Evolutionary conservation across 306 rosid genomes (phyloP).

Genomic region (Nissolia schottii): DNA sequence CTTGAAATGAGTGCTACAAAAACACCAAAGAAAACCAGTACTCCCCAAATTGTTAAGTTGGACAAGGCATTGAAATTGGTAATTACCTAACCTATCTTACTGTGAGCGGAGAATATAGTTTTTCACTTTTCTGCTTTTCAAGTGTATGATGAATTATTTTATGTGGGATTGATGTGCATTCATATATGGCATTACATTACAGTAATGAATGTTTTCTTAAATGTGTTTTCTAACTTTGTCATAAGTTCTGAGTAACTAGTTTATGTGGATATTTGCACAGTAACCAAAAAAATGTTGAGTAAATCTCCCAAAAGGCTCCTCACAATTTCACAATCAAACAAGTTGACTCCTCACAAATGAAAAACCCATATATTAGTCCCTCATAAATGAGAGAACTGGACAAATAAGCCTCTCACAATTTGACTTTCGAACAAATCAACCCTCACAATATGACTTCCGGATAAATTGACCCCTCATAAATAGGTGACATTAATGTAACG

Average conservation of each 20-base stretch:
- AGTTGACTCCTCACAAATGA: no score
- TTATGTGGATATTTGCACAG: background rate
- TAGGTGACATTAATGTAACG: no score
- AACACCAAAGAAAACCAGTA: slow-evolving; percentile 33
- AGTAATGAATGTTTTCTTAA: background rate
- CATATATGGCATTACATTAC: background rate
- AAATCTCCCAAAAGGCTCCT: no score
- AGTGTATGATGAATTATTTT: slow-evolving; percentile 3
- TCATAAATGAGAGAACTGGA: no score
- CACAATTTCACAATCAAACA: no score
- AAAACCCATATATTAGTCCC: no score
- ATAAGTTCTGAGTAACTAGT: background rate
- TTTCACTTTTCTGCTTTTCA: background rate
- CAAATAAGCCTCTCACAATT: no score
- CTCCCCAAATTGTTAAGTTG: slow-evolving; percentile 60
- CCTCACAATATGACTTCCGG: no score
- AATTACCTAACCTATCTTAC: background rate
- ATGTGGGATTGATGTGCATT: background rate
- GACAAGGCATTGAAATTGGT: slow-evolving; percentile 73
- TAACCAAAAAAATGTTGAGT: background rate
- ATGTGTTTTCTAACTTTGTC: background rate
- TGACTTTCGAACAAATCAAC: no score
- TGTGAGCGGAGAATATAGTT: background rate
- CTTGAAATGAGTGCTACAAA: slow-evolving; percentile 44
- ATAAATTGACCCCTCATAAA: no score